These are phyloP conservation scores for Solidago caesia DNA, from an alignment of 129 eudicot genomes.

Conservation along the genomic window DNA sequence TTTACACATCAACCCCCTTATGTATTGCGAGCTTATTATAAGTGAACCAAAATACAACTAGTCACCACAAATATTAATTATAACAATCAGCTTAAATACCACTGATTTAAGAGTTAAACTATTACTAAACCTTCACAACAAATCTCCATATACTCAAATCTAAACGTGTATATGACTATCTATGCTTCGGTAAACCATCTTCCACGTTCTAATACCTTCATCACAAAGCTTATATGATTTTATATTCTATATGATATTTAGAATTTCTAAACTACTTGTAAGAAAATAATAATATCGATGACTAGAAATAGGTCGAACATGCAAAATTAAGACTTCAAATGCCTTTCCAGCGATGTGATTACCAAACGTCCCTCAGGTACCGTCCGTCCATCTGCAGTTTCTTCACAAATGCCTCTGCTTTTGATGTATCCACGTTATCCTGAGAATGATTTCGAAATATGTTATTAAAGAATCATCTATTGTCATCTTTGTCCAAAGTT, in stretches of 20 bases:
- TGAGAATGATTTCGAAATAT: conserved; percentile 15
- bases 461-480: background rate
- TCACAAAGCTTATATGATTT: background rate
- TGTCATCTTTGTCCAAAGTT: background rate
- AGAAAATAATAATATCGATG: background rate
- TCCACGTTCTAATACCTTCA: background rate
- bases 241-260: background rate
- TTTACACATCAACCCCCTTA: too few relatives aligned
- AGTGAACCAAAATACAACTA: too few relatives aligned
- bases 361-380: conserved; percentile 74
- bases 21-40: too few relatives aligned
- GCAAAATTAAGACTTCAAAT: background rate
- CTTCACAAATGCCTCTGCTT: conserved; percentile 64
- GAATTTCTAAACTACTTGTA: background rate
- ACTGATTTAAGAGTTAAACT: too few relatives aligned
- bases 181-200: background rate
- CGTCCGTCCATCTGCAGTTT: conserved; percentile 67
- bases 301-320: background rate
- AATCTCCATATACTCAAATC: too few relatives aligned
- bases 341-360: background rate
- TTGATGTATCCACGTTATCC: conserved; percentile 48
- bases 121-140: background rate
- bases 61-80: too few relatives aligned
- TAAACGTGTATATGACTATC: too few relatives aligned
- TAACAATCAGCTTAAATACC: too few relatives aligned